Evolutionary conservation across 208 protist species (phyloP), one percentile per base, ranked within the genome.

Genomic region (Leptomonas pyrrhocoris): DNA sequence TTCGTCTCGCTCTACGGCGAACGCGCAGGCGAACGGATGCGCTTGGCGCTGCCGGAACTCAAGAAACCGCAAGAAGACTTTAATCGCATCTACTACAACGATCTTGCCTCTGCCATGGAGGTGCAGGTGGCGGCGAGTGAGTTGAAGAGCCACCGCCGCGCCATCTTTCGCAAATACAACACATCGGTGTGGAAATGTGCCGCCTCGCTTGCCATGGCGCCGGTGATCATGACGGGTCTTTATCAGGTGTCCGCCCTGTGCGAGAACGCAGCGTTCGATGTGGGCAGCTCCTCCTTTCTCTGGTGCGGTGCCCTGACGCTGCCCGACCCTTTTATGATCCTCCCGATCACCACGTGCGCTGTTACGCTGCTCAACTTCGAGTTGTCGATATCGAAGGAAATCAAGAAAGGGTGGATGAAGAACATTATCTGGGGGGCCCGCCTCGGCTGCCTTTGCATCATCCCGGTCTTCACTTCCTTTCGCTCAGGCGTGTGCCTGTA

Each of bases 331-430:
- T 80, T 85, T 64, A 71, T 84, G 30, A 25, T 94, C 27, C 81
- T 96, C 2, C 92, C 92, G 18, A 30, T 81, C 9, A 36, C 71
- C 16, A 91, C 81, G 64, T 93, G 86, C 67, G 79, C 21, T 15
- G 68, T 94, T 18, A 90, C 88, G 40, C 73, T 96, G 28, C 55
- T 89, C 23, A 96, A 96, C 79, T 94, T 94, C 77, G 92, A 96
- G 77, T 68, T 96, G 3, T 91, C 92, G 25, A 53, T 96, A 31
- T 73, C 63, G 25, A 85, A 84, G 51, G 84, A 91, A 34, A 63
- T 90, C 42, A 91, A 89, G 62, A 86, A 36, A 19, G 88, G 84
- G 25, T 93, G 85, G 88, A 94, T 90, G 86, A 68, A 56, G 25
- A 93, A 90, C 73, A 46, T 94, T 23, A 76, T 94, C 28, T 96